A percentile compares a stretch with the other conserved stretches of the same genome.
phyloP scores from a whole-genome alignment of 208 protist genomes.

The Angomonas deanei region DNA sequence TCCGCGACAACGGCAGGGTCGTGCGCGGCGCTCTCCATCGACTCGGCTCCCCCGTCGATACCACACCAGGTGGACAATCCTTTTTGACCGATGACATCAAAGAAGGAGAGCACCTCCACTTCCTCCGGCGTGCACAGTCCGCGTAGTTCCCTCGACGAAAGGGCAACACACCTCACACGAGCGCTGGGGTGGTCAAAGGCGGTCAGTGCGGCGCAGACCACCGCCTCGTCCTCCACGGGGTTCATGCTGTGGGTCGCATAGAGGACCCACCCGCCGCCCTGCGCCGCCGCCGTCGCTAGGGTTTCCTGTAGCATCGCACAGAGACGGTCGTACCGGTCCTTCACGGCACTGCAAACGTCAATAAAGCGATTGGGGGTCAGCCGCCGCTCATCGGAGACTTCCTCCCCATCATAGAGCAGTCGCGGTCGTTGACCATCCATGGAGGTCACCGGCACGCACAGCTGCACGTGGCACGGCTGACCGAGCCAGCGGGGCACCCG shows the following conservation, averaged over 20 bases:
- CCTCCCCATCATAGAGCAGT: conserved; percentile 15
- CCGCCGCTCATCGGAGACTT: not conserved
- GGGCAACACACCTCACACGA: conserved; percentile 21
- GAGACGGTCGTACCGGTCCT: conserved; percentile 32
- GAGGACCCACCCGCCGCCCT: conserved; percentile 59
- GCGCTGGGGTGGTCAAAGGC: conserved; percentile 6
- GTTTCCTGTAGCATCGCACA: conserved; percentile 30
- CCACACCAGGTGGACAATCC: conserved; percentile 46
- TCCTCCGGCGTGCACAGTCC: conserved; percentile 2
- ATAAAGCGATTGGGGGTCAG: conserved; percentile 31
- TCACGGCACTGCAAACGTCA: conserved; percentile 28
- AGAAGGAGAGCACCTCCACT: conserved; percentile 6
- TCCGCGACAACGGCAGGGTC: conserved; percentile 16
- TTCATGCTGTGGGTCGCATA: conserved; percentile 93
- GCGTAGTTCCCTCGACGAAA: conserved; percentile 3
- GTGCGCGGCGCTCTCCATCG: conserved; percentile 31
- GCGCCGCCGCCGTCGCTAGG: conserved; percentile 2
- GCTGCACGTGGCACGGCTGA: conserved; percentile 29
- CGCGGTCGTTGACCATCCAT: conserved; percentile 61
- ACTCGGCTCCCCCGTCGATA: conserved; percentile 35
- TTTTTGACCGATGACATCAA: conserved; percentile 14
- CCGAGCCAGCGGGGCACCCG: not conserved
- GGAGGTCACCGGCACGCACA: conserved; percentile 53
- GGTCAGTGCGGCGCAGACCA: conserved; percentile 72
- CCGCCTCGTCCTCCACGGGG: conserved; percentile 93